These are phyloP conservation scores for Boletellus emodensis DNA, from an alignment of 768 basidiomycete species.

Conservation along the genomic window DNA sequence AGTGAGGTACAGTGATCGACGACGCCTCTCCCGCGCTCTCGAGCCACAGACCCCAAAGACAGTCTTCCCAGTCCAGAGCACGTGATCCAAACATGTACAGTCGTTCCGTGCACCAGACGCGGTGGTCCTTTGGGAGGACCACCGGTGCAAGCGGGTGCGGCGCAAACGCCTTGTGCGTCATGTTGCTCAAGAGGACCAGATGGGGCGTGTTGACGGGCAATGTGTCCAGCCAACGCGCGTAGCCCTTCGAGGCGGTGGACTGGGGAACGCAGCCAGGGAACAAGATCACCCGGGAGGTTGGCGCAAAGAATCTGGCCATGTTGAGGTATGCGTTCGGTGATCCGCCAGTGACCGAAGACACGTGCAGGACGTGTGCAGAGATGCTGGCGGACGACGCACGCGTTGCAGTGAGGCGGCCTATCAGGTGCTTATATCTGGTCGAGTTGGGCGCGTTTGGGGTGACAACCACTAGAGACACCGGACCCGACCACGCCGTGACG, in stretches of 20 bases:
- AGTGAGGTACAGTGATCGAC: constrained; percentile 13
- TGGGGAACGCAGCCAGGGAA: constrained; percentile 45
- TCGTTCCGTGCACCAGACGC: constrained; percentile 61
- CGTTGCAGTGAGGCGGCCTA: constrained; percentile 8
- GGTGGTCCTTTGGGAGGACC: constrained; percentile 39
- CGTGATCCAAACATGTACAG: constrained; percentile 45
- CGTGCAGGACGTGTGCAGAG: constrained; percentile 47
- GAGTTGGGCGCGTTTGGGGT: constrained; percentile 33
- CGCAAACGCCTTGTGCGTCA: constrained; percentile 34
- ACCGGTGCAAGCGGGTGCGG: constrained; percentile 44
- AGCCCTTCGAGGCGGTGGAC: constrained; percentile 15
- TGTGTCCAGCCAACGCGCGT: constrained; percentile 14
- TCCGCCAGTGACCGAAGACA: constrained; percentile 32
- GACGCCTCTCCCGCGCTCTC: constrained; percentile 44
- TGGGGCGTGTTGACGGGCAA: constrained; percentile 9
- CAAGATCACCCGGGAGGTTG: constrained; percentile 44
- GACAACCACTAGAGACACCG: constrained; percentile 47
- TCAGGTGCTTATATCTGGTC: constrained; percentile 19
- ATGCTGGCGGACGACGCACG: constrained; percentile 21
- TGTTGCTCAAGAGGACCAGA: constrained; percentile 29
- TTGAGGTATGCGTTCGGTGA: constrained; percentile 57
- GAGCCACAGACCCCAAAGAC: constrained; percentile 62
- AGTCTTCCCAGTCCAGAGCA: constrained; percentile 55
- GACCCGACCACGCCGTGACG: constrained; percentile 43
- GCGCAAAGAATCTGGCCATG: constrained; percentile 57